A percentile compares a stretch with the other conserved stretches of the same genome.
phyloP scores from a whole-genome alignment of 192 early-diverging fungal species.

The Umbelopsis sp. region DNA sequence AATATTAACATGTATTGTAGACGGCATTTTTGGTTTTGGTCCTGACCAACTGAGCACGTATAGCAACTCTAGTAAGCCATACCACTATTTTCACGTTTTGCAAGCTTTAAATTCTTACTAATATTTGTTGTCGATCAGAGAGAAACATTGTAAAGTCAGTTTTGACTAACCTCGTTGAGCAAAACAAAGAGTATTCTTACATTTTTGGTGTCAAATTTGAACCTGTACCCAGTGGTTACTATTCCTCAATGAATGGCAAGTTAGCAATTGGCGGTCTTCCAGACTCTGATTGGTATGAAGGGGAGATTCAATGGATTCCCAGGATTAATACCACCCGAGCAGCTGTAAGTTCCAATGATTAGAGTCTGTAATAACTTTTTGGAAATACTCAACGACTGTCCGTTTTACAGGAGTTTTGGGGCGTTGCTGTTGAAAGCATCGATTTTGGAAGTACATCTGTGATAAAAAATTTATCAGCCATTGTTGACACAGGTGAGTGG shows the following conservation, averaged over 20 bases:
- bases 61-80: neutral
- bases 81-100: too few species aligned
- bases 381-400: neutral
- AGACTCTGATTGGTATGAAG: slow-evolving; percentile 13
- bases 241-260: slow-evolving; percentile 19
- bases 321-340: neutral
- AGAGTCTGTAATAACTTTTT: neutral
- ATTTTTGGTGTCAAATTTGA: slow-evolving; percentile 29
- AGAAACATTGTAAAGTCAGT: neutral
- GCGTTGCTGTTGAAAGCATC: neutral
- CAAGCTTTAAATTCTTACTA: too few species aligned
- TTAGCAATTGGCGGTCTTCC: slow-evolving; percentile 32
- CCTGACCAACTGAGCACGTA: neutral
- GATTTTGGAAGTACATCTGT: neutral
- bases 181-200: neutral
- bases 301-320: slow-evolving; percentile 24
- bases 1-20: neutral
- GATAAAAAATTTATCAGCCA: neutral
- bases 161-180: neutral
- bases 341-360: neutral
- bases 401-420: slow-evolving; percentile 1
- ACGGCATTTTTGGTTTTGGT: slow-evolving; percentile 41
- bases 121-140: neutral
- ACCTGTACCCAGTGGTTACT: slow-evolving; percentile 2
- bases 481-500: slow-evolving; percentile 32